Evolutionary conservation across 2,329 filamentous ascomycete species (phyloP), one percentile per base, ranked within the genome.

Genomic region (Berkeleyomyces rouxiae): DNA sequence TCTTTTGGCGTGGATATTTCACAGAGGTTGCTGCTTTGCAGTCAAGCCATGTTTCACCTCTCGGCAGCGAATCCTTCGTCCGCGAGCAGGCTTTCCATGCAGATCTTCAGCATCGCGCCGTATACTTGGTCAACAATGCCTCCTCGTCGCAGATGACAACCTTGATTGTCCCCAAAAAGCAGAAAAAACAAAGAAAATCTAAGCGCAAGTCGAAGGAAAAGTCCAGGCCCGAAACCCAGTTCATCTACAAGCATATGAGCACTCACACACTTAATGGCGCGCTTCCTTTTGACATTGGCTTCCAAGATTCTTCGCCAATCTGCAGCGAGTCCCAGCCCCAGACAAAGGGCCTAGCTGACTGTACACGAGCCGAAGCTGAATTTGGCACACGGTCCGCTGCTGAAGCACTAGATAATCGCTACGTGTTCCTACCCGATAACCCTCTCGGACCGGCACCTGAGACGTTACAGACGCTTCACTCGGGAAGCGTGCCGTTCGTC

Each of bases 381-480:
- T 78, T 87, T 66, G 74, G 16, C 31, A 55, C 59, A 5, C 58
- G 40, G 7, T 46, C 64, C 6, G 60, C 46, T 10, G 53, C 58
- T 9, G 55, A 58, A 13, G 59, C 64, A 11, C 53, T 58, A 4
- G 49, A 81, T 82, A 72, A 78, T 3, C 82, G 83, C 55, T 91
- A 85, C 69, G 78, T 91, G 40, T 79, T 92, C 69, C 79, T 91
- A 64, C 76, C 86, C 3, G 88, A 93, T 70, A 82, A 84, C 6
- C 84, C 85, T 23, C 78, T 82, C 16, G 88, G 87, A 64, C 85
- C 83, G 0, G 80, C 86, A 11, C 85, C 83, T 0, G 81, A 85
- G 13, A 68, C 58, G 6, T 33, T 65, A 0, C 57, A 44, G n/a
- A 84, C 85, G 64, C 71, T 93, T 4, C 79, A 80, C 57, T 88